These are phyloP conservation scores for Ulota crispa DNA, from an alignment of 225 moss, liverwort and hornwort species.

Conservation along the genomic window DNA sequence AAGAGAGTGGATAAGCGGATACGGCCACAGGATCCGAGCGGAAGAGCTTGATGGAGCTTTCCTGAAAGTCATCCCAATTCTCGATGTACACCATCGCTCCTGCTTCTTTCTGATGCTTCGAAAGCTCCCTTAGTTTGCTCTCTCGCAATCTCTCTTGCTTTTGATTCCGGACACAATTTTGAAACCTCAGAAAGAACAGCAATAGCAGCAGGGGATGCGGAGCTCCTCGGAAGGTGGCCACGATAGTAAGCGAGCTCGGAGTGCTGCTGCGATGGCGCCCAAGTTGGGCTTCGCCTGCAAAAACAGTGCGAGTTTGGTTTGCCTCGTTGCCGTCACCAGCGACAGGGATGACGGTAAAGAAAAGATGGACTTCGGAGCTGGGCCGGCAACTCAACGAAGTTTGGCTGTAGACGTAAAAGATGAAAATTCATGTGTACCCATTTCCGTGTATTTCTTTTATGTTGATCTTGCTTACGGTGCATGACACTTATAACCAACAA, in stretches of 20 bases:
- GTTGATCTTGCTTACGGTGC: too few species aligned
- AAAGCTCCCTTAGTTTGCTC: neutral
- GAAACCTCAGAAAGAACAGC: neutral
- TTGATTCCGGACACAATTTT: neutral
- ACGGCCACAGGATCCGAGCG: slow-evolving; percentile 79
- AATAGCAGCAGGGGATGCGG: neutral
- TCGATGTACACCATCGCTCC: slow-evolving; percentile 81
- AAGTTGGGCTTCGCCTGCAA: neutral
- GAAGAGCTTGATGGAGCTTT: slow-evolving; percentile 71
- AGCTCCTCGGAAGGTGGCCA: neutral
- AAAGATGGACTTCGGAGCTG: neutral
- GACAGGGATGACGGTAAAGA: too few species aligned
- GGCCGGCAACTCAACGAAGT: too few species aligned
- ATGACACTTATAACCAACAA: too few species aligned
- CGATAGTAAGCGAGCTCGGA: neutral
- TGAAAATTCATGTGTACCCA: too few species aligned
- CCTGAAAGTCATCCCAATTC: slow-evolving; percentile 84
- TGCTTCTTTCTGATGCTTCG: neutral
- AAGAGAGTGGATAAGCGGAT: slow-evolving; percentile 26
- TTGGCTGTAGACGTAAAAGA: too few species aligned
- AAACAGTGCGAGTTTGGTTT: neutral
- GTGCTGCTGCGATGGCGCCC: neutral
- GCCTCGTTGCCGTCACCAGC: too few species aligned
- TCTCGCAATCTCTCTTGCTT: neutral
- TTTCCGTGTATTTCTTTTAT: too few species aligned